These are phyloP conservation scores for Tribonema minus DNA, from an alignment of 108 stramenopile genomes.

Conservation along the genomic window DNA sequence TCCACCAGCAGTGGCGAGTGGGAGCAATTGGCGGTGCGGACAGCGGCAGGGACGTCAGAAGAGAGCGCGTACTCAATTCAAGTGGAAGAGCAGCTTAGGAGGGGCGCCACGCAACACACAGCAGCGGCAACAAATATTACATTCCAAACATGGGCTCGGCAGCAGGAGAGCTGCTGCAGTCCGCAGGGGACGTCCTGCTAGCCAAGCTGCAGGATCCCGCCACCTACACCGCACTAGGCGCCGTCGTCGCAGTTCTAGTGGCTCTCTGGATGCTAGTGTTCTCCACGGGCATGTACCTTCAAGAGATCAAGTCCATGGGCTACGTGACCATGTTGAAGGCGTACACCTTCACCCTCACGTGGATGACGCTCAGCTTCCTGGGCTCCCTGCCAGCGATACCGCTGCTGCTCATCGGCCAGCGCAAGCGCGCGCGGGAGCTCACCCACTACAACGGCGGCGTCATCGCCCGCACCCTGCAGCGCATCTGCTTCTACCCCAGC, in stretches of 20 bases:
- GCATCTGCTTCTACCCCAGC: constrained; percentile 3
- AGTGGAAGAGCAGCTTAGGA: too few species aligned
- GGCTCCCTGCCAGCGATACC: constrained; percentile 5
- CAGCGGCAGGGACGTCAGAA: too few species aligned
- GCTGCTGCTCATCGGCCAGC: constrained; percentile 4
- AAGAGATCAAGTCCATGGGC: constrained; percentile 30
- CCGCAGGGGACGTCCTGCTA: too few species aligned
- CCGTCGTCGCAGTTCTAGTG: neutral
- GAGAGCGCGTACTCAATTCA: too few species aligned
- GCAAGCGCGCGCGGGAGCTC: constrained; percentile 16
- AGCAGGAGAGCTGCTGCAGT: too few species aligned
- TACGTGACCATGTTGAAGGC: constrained; percentile 9
- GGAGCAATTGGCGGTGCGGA: too few species aligned
- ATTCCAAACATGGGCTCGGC: too few species aligned
- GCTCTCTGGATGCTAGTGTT: constrained; percentile 11
- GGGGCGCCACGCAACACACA: too few species aligned
- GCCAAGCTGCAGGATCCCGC: too few species aligned
- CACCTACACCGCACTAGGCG: too few species aligned
- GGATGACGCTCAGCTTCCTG: constrained; percentile 25
- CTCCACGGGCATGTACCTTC: constrained; percentile 21
- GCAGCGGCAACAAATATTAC: too few species aligned
- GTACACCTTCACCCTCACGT: constrained; percentile 23
- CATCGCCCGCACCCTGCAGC: constrained; percentile 24
- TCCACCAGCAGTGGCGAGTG: too few species aligned
- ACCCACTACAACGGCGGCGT: constrained; percentile 32